Evolutionary conservation across 23 red algal genomes (phyloP).

Genomic region (Agarophyton chilense): DNA sequence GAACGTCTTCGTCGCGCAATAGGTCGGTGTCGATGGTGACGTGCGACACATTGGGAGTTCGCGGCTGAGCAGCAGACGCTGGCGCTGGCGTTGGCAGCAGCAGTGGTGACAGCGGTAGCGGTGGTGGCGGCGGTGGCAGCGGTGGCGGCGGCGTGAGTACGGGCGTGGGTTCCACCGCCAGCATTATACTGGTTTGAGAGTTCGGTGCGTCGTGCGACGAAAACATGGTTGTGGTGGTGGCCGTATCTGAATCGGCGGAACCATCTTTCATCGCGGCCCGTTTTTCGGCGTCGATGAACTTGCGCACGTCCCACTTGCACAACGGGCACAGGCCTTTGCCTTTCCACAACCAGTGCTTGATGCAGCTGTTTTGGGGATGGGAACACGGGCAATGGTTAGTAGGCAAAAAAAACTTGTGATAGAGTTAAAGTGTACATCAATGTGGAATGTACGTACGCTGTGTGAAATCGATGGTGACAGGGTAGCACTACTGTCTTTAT

Average conservation of each 20-base stretch:
- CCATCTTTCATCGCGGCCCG: background rate
- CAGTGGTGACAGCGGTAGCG: too few relatives aligned
- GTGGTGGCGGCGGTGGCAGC: background rate
- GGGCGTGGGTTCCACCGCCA: too few relatives aligned
- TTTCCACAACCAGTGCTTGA: constrained; percentile 47
- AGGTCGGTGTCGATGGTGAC: too few relatives aligned
- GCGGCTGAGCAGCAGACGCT: too few relatives aligned
- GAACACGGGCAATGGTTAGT: too few relatives aligned
- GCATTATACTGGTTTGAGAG: background rate
- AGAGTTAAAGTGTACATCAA: too few relatives aligned
- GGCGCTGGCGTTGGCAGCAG: background rate
- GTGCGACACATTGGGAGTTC: too few relatives aligned
- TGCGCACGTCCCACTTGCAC: constrained; percentile 54
- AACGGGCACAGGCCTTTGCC: constrained; percentile 44
- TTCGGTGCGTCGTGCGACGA: background rate
- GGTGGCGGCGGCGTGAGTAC: too few relatives aligned
- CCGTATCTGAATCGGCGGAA: background rate
- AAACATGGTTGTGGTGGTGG: background rate
- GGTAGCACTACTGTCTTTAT: background rate
- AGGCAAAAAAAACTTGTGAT: too few relatives aligned
- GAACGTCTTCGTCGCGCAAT: too few relatives aligned
- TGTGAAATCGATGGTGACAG: constrained; percentile 48
- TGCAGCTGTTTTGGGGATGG: too few relatives aligned
- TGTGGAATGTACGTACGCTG: background rate
- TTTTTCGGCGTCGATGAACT: constrained; percentile 28